Percentiles rank a stretch among this genome's conserved stretches.
These are phyloP conservation scores for Sphaceloma murrayae DNA, from an alignment of 2,329 filamentous ascomycete species.

Conservation along the genomic window DNA sequence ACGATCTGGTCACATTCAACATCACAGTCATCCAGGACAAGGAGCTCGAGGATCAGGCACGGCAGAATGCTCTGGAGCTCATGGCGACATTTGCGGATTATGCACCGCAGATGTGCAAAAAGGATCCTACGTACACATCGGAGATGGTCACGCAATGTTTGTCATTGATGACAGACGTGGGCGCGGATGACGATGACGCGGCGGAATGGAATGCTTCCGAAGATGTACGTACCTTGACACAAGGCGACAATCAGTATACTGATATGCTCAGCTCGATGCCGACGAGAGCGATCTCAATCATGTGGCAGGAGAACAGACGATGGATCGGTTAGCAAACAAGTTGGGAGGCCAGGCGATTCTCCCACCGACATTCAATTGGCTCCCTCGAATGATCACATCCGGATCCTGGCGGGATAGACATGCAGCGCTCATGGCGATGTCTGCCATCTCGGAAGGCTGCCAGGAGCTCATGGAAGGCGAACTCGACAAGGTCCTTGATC, in stretches of 20 bases:
- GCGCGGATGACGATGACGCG: conserved; percentile 87
- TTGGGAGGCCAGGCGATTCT: conserved; percentile 89
- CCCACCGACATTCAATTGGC: conserved; percentile 90
- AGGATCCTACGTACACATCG: conserved; percentile 79
- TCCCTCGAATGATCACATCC: conserved; percentile 95
- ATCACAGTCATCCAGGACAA: conserved; percentile 93
- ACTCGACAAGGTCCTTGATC: conserved; percentile 81
- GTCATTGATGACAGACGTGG: conserved; percentile 95
- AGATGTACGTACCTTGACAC: conserved; percentile 52
- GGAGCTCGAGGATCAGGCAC: conserved; percentile 77
- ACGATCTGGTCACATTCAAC: conserved; percentile 83
- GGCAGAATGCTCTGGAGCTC: conserved; percentile 90
- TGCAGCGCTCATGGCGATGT: conserved; percentile 96
- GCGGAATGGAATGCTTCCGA: conserved; percentile 87
- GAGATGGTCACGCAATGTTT: conserved; percentile 99
- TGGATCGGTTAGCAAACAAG: conserved; percentile 96
- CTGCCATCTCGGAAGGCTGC: conserved; percentile 94
- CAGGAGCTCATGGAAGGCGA: conserved; percentile 92
- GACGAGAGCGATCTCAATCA: conserved; percentile 97
- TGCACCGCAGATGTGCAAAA: conserved; percentile 86
- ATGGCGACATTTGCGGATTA: conserved; percentile 98
- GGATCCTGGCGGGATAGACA: conserved; percentile 91
- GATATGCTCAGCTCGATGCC: conserved; percentile 59
- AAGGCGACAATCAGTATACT: conserved; percentile 8
- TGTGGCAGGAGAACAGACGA: conserved; percentile 93